Base-by-base conservation (phyloP, 495 filamentous ascomycete species). In the Aspergillus hancockii region DNA sequence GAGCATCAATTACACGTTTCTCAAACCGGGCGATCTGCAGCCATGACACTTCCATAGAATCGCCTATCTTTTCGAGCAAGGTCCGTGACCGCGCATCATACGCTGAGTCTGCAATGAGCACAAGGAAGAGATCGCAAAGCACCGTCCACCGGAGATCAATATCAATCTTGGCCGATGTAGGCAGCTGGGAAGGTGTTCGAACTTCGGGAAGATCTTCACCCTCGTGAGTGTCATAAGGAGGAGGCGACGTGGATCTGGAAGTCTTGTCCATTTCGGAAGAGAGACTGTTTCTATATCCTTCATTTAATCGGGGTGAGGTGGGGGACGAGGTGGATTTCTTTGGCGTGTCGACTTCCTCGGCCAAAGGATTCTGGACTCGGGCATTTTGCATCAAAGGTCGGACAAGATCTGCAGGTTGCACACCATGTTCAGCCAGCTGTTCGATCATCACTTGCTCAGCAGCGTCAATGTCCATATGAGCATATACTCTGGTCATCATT, bases 401-500 rank as follows among this genome's bases (percentile, higher is more conserved):
- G 0, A 91, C 89, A 25, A 99, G 79, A 72, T 99, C 94, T 32
- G 72, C 74, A 2, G 93, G 88, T 59, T 90, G 75, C 8, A 99
- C 92, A 13, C 93, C 95, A 75, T 99, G 94, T 51, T 91, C 89
- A 13, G 89, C 85, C 58, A 99, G 78, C 72, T 99, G 95, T 72
- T 99, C 94, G 62, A 99, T 97, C 94, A 99, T 99, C 65, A 99
- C 78, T 76, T 99, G 94, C 78, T 99, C 94, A 55, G 73, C 72
- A 32, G 88, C 69, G 66, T 86, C 89, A 65, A 99, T 92, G 55
- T 99, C 94, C 94, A 99, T 98, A 74, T 99, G 94, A 19, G 82
- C 75, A 72, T 97, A 98, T 34, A 99, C 67, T 56, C 92, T 85
- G 13, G 95, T 82, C 91, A 98, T 98, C 80, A 97, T 95, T 73